These are phyloP conservation scores for Daldinia sp. DNA, from an alignment of 2,329 filamentous ascomycete species.

Conservation along the genomic window DNA sequence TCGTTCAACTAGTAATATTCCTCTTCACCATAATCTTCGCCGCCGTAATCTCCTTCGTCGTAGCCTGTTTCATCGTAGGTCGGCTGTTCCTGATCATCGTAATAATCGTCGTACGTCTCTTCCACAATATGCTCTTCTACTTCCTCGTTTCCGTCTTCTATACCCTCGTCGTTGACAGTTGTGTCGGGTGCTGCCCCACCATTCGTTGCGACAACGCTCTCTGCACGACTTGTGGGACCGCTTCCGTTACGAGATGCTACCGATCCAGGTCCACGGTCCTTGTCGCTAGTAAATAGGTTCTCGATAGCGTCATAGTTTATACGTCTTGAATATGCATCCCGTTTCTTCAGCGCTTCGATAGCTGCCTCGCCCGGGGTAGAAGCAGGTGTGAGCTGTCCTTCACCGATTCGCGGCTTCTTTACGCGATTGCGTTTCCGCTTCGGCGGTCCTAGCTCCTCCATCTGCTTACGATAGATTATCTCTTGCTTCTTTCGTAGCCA, in stretches of 20 bases:
- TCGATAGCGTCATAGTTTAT: slow-evolving; percentile 78
- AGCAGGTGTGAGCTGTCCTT: slow-evolving; percentile 74
- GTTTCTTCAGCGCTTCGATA: slow-evolving; percentile 73
- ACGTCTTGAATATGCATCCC: slow-evolving; percentile 74
- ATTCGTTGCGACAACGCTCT: slow-evolving; percentile 29
- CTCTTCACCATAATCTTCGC: slow-evolving; percentile 50
- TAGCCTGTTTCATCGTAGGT: slow-evolving; percentile 50
- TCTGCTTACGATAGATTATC: slow-evolving; percentile 81
- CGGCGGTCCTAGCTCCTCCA: slow-evolving; percentile 62
- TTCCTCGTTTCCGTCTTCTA: slow-evolving; percentile 53
- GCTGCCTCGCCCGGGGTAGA: slow-evolving; percentile 77
- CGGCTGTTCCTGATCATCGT: slow-evolving; percentile 52
- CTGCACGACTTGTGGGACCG: slow-evolving; percentile 53
- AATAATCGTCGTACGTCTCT: slow-evolving; percentile 51
- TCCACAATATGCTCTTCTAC: slow-evolving; percentile 52
- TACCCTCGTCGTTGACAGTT: slow-evolving; percentile 49
- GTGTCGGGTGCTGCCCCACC: slow-evolving; percentile 30
- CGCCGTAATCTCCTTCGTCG: slow-evolving; percentile 55
- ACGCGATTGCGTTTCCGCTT: slow-evolving; percentile 67
- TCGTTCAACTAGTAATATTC: slow-evolving; percentile 40
- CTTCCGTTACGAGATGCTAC: slow-evolving; percentile 60
- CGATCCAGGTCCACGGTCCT: slow-evolving; percentile 61
- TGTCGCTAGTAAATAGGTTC: slow-evolving; percentile 64
- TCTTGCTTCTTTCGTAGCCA: slow-evolving; percentile 90
- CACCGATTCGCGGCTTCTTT: slow-evolving; percentile 68